Conservation (phyloP, 768 basidiomycete genomes). For the Lactifluus echinatus region DNA sequence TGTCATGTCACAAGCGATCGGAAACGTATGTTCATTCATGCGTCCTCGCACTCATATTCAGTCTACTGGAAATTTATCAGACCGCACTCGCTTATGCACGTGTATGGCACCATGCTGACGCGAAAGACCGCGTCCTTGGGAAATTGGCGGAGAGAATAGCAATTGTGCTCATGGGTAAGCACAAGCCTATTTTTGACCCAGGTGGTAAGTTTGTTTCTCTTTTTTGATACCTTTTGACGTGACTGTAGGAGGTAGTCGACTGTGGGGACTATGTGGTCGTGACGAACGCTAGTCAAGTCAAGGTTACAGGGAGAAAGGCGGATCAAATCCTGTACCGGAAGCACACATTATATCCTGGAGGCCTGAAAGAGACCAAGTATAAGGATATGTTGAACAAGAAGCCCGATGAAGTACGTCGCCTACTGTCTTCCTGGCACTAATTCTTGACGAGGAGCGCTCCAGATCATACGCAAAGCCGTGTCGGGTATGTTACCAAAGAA, state of each 20-base stretch:
- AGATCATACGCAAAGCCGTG: slow-evolving; percentile 95
- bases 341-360: slow-evolving; percentile 90
- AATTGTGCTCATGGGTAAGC: slow-evolving; percentile 95
- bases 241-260: slow-evolving; percentile 51
- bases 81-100: slow-evolving; percentile 94
- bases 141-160: slow-evolving; percentile 93
- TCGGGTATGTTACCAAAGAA: slow-evolving; percentile 99
- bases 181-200: slow-evolving; percentile 95
- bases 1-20: slow-evolving; percentile 71
- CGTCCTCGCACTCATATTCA: background rate
- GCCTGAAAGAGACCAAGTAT: slow-evolving; percentile 86
- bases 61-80: slow-evolving; percentile 32
- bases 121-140: slow-evolving; percentile 83
- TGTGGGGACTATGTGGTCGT: slow-evolving; percentile 98
- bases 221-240: background rate
- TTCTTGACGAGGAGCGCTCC: slow-evolving; percentile 4
- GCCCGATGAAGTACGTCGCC: slow-evolving; percentile 72
- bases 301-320: slow-evolving; percentile 83
- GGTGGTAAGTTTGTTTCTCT: slow-evolving; percentile 44
- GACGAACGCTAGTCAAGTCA: slow-evolving; percentile 75
- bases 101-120: slow-evolving; percentile 94
- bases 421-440: background rate
- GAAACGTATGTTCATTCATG: slow-evolving; percentile 49
- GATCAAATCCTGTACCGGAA: slow-evolving; percentile 82
- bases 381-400: slow-evolving; percentile 73